These are phyloP conservation scores for Tuctoria greenei DNA, from an alignment of 176 grass and related monocot genomes.

Conservation along the genomic window DNA sequence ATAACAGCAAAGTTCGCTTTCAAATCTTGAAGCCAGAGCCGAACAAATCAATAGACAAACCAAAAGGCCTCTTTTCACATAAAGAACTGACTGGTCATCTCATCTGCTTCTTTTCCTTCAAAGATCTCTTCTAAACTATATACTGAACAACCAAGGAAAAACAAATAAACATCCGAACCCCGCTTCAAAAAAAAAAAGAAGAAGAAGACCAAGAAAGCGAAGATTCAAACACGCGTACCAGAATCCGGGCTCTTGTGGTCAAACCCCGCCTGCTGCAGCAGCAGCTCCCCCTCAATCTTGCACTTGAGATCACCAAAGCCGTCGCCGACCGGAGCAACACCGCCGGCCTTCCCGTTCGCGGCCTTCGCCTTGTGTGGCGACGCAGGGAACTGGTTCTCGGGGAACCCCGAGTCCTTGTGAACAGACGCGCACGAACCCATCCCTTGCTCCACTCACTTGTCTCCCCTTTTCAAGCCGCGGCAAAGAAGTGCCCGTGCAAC, in stretches of 20 bases:
- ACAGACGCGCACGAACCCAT: constrained; percentile 89
- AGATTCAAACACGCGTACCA: constrained; percentile 55
- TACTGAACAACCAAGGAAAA: constrained; percentile 4
- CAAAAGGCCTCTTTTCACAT: constrained; percentile 24
- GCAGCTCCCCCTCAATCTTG: constrained; percentile 36
- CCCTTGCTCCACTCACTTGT: constrained; percentile 16
- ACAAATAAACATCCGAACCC: constrained; percentile 6
- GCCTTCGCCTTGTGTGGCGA: constrained; percentile 61
- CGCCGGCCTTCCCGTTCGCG: constrained; percentile 34
- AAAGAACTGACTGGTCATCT: constrained; percentile 27
- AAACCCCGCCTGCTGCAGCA: constrained; percentile 17
- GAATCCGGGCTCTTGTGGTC: constrained; percentile 46
- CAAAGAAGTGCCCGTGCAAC: neutral
- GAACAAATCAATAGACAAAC: constrained; percentile 32
- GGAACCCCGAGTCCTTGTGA: constrained; percentile 44
- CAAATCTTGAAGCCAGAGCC: constrained; percentile 9
- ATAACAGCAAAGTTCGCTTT: constrained; percentile 2
- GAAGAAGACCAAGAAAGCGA: neutral
- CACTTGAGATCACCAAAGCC: constrained; percentile 40
- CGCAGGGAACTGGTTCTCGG: constrained; percentile 50
- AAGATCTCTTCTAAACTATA: constrained; percentile 10
- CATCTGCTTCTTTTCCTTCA: constrained; percentile 20
- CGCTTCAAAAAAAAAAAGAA: neutral
- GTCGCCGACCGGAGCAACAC: constrained; percentile 38
- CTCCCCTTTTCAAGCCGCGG: constrained; percentile 14